Evolutionary conservation across 2,329 filamentous ascomycete genomes (phyloP), one percentile per base, ranked within the genome.

Genomic region (Fusarium tuaranense): DNA sequence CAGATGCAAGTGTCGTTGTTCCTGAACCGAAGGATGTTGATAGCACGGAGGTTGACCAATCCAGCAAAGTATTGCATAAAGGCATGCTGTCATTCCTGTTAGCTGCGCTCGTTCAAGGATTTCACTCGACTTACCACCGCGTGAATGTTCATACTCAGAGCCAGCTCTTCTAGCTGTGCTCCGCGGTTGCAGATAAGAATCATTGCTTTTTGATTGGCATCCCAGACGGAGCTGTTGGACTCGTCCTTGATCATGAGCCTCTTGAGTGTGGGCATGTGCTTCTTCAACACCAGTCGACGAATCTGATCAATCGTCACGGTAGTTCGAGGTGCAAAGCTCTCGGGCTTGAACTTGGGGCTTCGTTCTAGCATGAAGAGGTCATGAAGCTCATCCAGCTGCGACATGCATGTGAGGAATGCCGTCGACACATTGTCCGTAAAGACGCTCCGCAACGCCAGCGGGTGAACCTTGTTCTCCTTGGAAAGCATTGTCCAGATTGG

Each of bases 361-460:
- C 89, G 84, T 79, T 92, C 90, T 32, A 92, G 80, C 75, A 93
- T 79, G 72, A 90, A 89, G 2, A 93, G 81, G 70, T 92, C 88
- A n/a, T 87, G 84, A 2, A 93, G 78, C 66, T 85, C 84, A 7
- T 87, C 80, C 3, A 92, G 84, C 65, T 89, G 84, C 4, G 85
- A 84, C 16, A 91, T 84, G 67, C 88, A 88, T 1, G 84, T 84
- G 62, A 93, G 78, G 67, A 92, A 91, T 0, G 83, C 80, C 2
- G 81, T 74, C 0, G 89, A 88, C 22, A 92, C 90, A 71, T 92
- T 88, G 77, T 93, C 91, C 0, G 90, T 92, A 74, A 89, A 90
- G 65, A 93, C 88, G 71, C 87, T 89, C 59, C 86, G 84, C 48
- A 93, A 80, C 0, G 87, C 84, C 46, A 92, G 81, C 0, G 88